Base-by-base conservation (phyloP, 805 yeast species). In the Lipomyces sp. region DNA sequence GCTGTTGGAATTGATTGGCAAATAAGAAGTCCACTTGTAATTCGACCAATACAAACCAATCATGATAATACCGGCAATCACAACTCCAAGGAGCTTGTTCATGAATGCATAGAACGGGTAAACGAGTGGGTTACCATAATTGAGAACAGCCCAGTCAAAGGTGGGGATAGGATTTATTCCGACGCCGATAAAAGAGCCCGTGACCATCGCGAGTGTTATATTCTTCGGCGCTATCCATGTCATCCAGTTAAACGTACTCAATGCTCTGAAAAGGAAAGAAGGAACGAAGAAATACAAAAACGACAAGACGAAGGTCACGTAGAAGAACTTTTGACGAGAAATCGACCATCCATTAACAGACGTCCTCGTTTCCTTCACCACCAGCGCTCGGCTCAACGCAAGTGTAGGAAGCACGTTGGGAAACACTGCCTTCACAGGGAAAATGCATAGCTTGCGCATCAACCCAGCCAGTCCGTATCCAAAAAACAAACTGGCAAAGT, bases 231-330 rank as follows among this genome's bases (percentile, higher is more conserved):
- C 63, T 39, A 79, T 79, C 83, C 83, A 80, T 3, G 77, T 73
- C 36, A 81, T 77, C 73, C 83, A 80, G 16, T 68, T 60, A 61
- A 84, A 81, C 57, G 73, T 71, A 1, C 84, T 75, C 51, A 83
- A 68, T n/a, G 79, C 84, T 26, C 74, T 73, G 66, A 79, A 78
- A 35, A 83, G 68, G 62, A 70, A 81, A 39, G 78, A 82, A n/a
- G 86, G 86, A 53, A 82, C 61, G 77, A 81, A 81, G 58, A 76
- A 74, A 73, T 79, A 81, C 3, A 72, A 54, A 53, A 76, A 72
- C n/a, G 74, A 65, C 21, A 61, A 61, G 19, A 61, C 37, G 47
- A 77, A 69, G 7, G 74, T 73, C 31, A 68, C 79, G 48, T 68
- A 50, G 63, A 81, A 80, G 59, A 80, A 77, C 38, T 68, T 63